Conservation (phyloP, 164 flowering plant species). For the Aristolochia californica region DNA sequence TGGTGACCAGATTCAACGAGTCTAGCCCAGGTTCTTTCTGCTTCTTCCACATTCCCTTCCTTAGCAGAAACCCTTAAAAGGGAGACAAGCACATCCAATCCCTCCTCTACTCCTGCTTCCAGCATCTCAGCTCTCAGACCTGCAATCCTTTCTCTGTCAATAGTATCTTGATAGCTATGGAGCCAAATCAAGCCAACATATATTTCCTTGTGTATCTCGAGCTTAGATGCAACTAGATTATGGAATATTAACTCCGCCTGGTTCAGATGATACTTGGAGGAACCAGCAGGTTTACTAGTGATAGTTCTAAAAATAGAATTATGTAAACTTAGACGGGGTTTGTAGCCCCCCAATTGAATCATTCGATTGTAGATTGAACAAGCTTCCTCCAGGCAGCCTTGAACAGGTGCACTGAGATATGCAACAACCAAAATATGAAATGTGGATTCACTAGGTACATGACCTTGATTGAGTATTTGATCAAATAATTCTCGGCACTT, state of each 20-base stretch:
- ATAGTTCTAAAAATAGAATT: constrained; percentile 69
- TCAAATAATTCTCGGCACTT: constrained; percentile 84
- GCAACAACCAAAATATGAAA: constrained; percentile 74
- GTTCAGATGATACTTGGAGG: constrained; percentile 53
- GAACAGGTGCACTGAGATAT: constrained; percentile 57
- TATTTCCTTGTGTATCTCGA: constrained; percentile 70
- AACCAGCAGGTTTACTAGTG: constrained; percentile 40
- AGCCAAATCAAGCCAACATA: constrained; percentile 85
- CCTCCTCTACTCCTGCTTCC: constrained; percentile 50
- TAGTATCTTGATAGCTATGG: constrained; percentile 72
- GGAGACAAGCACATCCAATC: constrained; percentile 62
- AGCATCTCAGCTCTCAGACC: constrained; percentile 53
- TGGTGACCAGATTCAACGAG: constrained; percentile 30
- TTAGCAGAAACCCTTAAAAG: constrained; percentile 69
- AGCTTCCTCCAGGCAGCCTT: constrained; percentile 77
- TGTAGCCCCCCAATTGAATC: constrained; percentile 87
- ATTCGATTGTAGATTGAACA: constrained; percentile 78
- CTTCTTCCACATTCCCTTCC: constrained; percentile 67
- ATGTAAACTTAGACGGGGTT: constrained; percentile 75
- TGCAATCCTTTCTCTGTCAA: constrained; percentile 59
- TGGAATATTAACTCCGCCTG: constrained; percentile 91
- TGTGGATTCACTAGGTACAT: constrained; percentile 81
- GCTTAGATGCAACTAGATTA: constrained; percentile 52
- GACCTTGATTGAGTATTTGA: constrained; percentile 72
- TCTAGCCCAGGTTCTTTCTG: constrained; percentile 61